Conservation (phyloP, 108 stramenopile genomes). For the Discostella pseudostelligera region DNA sequence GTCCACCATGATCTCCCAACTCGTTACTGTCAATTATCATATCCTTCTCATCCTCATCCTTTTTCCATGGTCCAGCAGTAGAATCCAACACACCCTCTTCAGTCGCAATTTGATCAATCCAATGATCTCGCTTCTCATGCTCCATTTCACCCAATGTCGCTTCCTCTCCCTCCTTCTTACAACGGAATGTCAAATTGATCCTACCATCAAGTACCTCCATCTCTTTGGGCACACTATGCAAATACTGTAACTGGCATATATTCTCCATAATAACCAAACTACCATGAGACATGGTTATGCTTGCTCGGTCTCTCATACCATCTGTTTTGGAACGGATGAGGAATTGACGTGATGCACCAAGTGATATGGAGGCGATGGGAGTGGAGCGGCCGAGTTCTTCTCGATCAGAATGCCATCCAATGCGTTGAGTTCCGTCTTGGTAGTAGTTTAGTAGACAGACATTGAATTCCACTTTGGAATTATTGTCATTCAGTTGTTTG, state of each 20-base stretch:
- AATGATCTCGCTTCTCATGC: slow-evolving; percentile 58
- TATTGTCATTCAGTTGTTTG: background rate
- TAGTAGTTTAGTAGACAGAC: slow-evolving; percentile 76
- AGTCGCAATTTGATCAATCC: slow-evolving; percentile 41
- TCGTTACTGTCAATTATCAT: slow-evolving; percentile 2
- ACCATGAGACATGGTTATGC: slow-evolving; percentile 50
- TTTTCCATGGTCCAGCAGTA: slow-evolving; percentile 27
- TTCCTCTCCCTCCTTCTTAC: slow-evolving; percentile 40
- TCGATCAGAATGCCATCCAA: slow-evolving; percentile 78
- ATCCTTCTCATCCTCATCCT: background rate
- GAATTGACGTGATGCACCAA: slow-evolving; percentile 60
- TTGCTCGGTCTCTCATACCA: slow-evolving; percentile 48
- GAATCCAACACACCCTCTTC: slow-evolving; percentile 24
- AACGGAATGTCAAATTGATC: slow-evolving; percentile 74
- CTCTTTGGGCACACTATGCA: slow-evolving; percentile 63
- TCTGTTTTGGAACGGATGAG: slow-evolving; percentile 54
- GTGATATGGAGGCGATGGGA: slow-evolving; percentile 63
- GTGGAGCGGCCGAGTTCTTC: slow-evolving; percentile 69
- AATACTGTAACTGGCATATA: slow-evolving; percentile 54
- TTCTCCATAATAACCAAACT: slow-evolving; percentile 66
- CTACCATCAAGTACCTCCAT: slow-evolving; percentile 47
- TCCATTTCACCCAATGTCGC: slow-evolving; percentile 53
- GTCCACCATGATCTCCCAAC: background rate
- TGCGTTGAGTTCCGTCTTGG: slow-evolving; percentile 57
- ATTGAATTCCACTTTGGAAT: slow-evolving; percentile 52